These are phyloP conservation scores for Pseudogymnoascus sp. DNA, from an alignment of 2,329 filamentous ascomycete genomes.

Conservation along the genomic window DNA sequence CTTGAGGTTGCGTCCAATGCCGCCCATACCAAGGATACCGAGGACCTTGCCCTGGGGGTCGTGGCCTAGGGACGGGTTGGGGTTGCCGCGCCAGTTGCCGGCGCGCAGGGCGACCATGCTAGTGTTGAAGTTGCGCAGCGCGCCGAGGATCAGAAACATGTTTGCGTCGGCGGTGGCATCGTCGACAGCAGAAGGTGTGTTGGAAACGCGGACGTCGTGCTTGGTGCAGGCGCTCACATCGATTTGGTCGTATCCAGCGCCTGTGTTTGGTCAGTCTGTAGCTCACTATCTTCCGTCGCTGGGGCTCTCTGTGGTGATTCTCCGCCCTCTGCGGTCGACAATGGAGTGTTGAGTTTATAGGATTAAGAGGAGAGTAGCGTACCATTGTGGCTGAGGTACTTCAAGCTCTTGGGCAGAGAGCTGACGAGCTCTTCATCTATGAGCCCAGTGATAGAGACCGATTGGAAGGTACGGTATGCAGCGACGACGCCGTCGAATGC, in stretches of 20 bases:
- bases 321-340: background rate
- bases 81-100: slow-evolving; percentile 58
- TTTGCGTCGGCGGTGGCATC: slow-evolving; percentile 75
- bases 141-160: slow-evolving; percentile 74
- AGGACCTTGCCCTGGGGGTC: slow-evolving; percentile 72
- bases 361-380: slow-evolving; percentile 18
- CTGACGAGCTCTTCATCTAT: slow-evolving; percentile 64
- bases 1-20: slow-evolving; percentile 71
- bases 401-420: slow-evolving; percentile 43
- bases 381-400: slow-evolving; percentile 55
- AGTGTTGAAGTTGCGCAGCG: slow-evolving; percentile 63
- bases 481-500: slow-evolving; percentile 56
- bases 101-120: slow-evolving; percentile 56
- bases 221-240: slow-evolving; percentile 63
- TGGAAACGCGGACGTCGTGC: slow-evolving; percentile 62
- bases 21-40: slow-evolving; percentile 79
- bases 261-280: slow-evolving; percentile 30
- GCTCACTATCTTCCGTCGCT: background rate
- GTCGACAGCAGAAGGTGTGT: slow-evolving; percentile 73
- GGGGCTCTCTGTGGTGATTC: background rate
- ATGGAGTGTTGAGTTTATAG: background rate
- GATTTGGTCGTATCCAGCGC: slow-evolving; percentile 80
- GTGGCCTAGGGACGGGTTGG: slow-evolving; percentile 54
- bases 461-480: slow-evolving; percentile 64
- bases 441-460: slow-evolving; percentile 54